phyloP scores from a whole-genome alignment of 2,329 filamentous ascomycete genomes.

The Fusarium denticulatum region DNA sequence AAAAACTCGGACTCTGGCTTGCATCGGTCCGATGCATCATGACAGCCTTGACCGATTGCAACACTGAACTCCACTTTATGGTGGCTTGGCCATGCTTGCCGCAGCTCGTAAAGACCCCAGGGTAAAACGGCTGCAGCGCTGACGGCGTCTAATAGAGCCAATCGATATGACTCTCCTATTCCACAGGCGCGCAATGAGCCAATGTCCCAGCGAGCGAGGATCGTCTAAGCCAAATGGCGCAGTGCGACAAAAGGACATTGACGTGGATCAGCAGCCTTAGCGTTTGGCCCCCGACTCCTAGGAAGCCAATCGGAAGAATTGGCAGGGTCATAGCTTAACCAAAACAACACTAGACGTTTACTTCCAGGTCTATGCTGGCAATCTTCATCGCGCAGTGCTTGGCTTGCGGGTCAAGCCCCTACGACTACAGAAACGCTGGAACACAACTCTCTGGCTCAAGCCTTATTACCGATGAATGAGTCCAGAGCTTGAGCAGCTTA shows the following conservation, averaged over 20 bases:
- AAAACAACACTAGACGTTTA: constrained; percentile 21
- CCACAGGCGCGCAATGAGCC: constrained; percentile 37
- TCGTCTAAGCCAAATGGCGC: constrained; percentile 32
- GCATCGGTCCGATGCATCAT: constrained; percentile 26
- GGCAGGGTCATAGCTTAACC: constrained; percentile 35
- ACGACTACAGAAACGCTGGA: not conserved
- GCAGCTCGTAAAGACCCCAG: constrained; percentile 26
- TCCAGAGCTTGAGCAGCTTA: not conserved
- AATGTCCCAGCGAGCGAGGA: constrained; percentile 20
- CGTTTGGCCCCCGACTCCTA: constrained; percentile 32
- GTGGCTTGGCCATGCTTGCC: constrained; percentile 31
- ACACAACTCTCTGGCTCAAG: constrained; percentile 3
- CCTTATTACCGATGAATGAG: not conserved
- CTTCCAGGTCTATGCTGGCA: constrained; percentile 38
- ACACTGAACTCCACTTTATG: constrained; percentile 23
- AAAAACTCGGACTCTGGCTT: constrained; percentile 19
- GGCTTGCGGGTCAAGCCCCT: constrained; percentile 25
- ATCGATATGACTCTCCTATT: constrained; percentile 30
- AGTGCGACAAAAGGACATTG: constrained; percentile 47
- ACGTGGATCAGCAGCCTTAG: constrained; percentile 45
- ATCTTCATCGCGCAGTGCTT: constrained; percentile 31
- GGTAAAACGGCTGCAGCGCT: constrained; percentile 12
- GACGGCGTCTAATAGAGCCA: constrained; percentile 48
- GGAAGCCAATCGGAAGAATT: constrained; percentile 47
- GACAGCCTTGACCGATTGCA: constrained; percentile 23